Evolutionary conservation across 2,329 filamentous ascomycete species (phyloP).

Genomic region (Leptographium procerum): DNA sequence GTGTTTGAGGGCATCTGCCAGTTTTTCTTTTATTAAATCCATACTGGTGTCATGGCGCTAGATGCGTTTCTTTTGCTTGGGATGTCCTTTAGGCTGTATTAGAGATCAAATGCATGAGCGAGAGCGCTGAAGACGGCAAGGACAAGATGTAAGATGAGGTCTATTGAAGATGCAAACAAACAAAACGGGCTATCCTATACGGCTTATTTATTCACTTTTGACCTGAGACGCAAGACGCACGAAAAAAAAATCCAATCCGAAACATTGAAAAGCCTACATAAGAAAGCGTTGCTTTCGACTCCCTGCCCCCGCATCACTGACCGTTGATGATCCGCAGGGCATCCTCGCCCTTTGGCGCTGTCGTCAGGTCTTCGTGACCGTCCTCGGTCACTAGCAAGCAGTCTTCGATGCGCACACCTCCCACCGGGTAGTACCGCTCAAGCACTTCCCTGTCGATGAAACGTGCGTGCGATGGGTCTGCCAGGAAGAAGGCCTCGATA

Average conservation of each 20-base stretch:
- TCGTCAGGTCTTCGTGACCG: slow-evolving; percentile 75
- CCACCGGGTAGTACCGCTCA: slow-evolving; percentile 62
- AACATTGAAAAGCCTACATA: too few species aligned
- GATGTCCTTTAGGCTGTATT: background rate
- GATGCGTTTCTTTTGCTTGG: background rate
- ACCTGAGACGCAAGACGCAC: background rate
- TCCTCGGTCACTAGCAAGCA: slow-evolving; percentile 69
- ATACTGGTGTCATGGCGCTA: background rate
- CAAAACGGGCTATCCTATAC: background rate
- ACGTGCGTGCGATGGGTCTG: slow-evolving; percentile 42
- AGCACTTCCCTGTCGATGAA: slow-evolving; percentile 57
- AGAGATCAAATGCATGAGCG: background rate
- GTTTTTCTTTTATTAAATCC: slow-evolving; percentile 1
- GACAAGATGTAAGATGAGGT: background rate
- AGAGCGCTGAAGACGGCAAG: background rate
- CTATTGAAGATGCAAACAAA: slow-evolving; percentile 3
- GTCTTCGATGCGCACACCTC: slow-evolving; percentile 88
- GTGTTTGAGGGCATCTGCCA: background rate
- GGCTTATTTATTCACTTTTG: background rate
- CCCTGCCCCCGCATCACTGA: background rate
- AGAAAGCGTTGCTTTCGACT: background rate
- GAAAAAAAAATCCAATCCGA: too few species aligned
- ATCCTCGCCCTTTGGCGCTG: slow-evolving; percentile 64
- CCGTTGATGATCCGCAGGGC: slow-evolving; percentile 50
- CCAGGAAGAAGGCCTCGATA: slow-evolving; percentile 57